Evolutionary conservation across 495 filamentous ascomycete species (phyloP).

Genomic region (Penicillium turbatum): DNA sequence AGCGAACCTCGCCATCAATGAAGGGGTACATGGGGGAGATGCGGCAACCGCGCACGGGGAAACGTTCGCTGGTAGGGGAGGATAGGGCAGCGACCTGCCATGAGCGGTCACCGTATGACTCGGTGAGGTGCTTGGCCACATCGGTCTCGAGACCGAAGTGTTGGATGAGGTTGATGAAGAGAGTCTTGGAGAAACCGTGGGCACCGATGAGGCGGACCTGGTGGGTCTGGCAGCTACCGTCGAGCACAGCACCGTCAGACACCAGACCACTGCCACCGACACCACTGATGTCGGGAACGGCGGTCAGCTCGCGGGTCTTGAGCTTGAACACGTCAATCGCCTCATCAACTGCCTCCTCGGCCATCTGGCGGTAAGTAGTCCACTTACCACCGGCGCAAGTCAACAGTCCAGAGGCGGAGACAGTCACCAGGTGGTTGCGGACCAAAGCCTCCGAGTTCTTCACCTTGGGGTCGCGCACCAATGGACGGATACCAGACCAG

Average conservation of each 20-base stretch:
- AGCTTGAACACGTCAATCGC: constrained; percentile 76
- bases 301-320: constrained; percentile 50
- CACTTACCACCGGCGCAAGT: constrained; percentile 98
- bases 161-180: constrained; percentile 98
- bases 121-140: constrained; percentile 84
- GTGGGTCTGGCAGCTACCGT: constrained; percentile 90
- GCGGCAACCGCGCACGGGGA: constrained; percentile 81
- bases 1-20: constrained; percentile 93
- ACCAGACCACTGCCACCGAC: constrained; percentile 58
- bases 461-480: constrained; percentile 92
- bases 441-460: constrained; percentile 93
- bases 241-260: constrained; percentile 68
- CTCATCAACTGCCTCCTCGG: constrained; percentile 92
- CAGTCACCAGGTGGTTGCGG: constrained; percentile 88
- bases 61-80: constrained; percentile 73
- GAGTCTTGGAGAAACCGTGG: constrained; percentile 89
- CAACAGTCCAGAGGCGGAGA: constrained; percentile 79
- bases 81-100: constrained; percentile 92
- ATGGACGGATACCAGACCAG: constrained; percentile 90
- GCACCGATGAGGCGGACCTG: constrained; percentile 85
- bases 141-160: constrained; percentile 95
- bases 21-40: constrained; percentile 85
- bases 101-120: constrained; percentile 90
- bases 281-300: constrained; percentile 72
- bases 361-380: constrained; percentile 99